These are phyloP conservation scores for Corinectria fuckeliana DNA, from an alignment of 2,329 filamentous ascomycete species.

Conservation along the genomic window DNA sequence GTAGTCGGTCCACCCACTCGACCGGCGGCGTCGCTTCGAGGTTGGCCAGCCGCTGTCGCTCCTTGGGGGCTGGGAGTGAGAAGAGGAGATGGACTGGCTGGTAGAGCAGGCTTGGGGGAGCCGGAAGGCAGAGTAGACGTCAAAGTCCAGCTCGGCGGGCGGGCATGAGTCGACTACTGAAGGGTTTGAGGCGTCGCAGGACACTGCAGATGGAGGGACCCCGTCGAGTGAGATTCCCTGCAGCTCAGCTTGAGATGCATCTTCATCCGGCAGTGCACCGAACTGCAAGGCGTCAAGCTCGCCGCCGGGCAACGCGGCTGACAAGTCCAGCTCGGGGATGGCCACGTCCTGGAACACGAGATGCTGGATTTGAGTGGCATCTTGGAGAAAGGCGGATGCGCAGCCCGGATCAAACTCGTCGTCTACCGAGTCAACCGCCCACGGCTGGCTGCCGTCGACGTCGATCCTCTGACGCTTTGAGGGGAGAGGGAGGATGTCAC, in stretches of 20 bases:
- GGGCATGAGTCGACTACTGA: not conserved
- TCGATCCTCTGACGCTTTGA: slow-evolving; percentile 16
- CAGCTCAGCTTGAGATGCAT: not conserved
- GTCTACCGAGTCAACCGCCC: not conserved
- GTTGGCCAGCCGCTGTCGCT: slow-evolving; percentile 2
- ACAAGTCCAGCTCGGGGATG: slow-evolving; percentile 12
- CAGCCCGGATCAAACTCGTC: slow-evolving; percentile 6
- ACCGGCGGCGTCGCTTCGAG: slow-evolving; percentile 25
- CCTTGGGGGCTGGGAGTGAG: not conserved
- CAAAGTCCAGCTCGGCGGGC: slow-evolving; percentile 7
- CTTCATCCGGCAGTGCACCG: not conserved
- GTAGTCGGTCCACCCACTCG: slow-evolving; percentile 16
- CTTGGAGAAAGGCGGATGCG: not conserved
- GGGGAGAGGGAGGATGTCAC: not conserved
- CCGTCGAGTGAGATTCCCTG: slow-evolving; percentile 6
- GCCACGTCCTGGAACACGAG: slow-evolving; percentile 5
- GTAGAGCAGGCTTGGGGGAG: not conserved
- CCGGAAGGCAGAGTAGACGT: slow-evolving; percentile 2
- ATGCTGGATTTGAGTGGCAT: slow-evolving; percentile 1
- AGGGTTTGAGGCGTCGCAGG: not conserved
- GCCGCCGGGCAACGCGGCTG: not conserved
- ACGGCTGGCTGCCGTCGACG: not conserved
- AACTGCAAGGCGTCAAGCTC: not conserved
- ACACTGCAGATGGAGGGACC: not conserved
- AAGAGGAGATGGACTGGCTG: slow-evolving; percentile 1